These are phyloP conservation scores for Diaporthe citrichinensis DNA, from an alignment of 2,329 filamentous ascomycete species.

Conservation along the genomic window DNA sequence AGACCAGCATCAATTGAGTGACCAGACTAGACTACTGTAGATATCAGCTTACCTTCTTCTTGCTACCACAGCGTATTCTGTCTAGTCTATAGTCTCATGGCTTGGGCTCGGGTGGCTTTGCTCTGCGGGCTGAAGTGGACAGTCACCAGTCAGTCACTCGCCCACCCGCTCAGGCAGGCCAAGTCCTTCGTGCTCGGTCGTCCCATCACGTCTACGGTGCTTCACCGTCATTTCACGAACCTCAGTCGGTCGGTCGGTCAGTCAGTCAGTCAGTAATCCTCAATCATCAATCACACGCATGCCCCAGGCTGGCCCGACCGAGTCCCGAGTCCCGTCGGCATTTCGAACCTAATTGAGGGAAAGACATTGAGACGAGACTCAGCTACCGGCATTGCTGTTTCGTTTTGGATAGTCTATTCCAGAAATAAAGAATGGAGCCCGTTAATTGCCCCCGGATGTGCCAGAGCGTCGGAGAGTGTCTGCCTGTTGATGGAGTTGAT, in stretches of 20 bases:
- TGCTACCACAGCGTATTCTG: not conserved
- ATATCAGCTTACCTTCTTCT: conserved; percentile 14
- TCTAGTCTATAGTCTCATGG: not conserved
- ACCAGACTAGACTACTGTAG: not conserved
- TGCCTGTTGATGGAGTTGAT: not conserved
- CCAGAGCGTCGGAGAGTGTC: not conserved
- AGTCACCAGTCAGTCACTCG: conserved; percentile 3
- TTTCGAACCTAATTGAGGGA: conserved; percentile 1
- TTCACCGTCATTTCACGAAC: conserved; percentile 26
- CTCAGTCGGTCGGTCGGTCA: not conserved
- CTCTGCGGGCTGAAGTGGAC: not conserved
- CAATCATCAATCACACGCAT: not conserved
- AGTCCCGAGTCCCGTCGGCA: conserved; percentile 17
- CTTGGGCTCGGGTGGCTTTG: conserved; percentile 21
- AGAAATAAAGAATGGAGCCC: not conserved
- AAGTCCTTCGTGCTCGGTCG: conserved; percentile 5
- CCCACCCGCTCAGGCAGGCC: conserved; percentile 7
- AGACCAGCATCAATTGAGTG: conserved; percentile 14
- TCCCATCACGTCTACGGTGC: conserved; percentile 2
- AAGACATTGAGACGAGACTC: conserved; percentile 2
- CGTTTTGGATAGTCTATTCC: conserved; percentile 2
- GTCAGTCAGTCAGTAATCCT: not conserved
- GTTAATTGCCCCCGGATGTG: not conserved
- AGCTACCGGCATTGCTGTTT: conserved; percentile 4
- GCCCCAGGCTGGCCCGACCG: not conserved